A percentile compares a stretch with the other conserved stretches of the same genome.
Conservation (phyloP, 371 early-diverging fungal species). For the Lichtheimia ramosa region DNA sequence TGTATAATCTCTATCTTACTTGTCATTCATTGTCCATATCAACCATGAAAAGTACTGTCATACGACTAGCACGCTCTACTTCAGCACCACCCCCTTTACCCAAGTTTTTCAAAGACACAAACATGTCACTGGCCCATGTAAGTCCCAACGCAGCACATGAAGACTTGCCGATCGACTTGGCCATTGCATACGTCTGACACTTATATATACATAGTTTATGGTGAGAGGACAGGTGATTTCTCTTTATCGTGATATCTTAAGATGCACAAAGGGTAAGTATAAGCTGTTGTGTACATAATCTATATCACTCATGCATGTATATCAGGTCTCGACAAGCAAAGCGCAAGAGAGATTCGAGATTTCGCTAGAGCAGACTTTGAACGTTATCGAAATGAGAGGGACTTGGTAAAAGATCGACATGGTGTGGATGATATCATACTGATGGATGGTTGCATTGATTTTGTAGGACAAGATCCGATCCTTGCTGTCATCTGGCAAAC, state of each 20-base stretch:
- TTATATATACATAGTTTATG: conserved; percentile 47
- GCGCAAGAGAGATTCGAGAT: conserved; percentile 52
- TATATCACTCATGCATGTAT: neutral
- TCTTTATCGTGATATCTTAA: conserved; percentile 59
- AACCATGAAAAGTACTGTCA: neutral
- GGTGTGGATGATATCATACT: no score
- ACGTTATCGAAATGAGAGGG: conserved; percentile 54
- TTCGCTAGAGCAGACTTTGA: conserved; percentile 69
- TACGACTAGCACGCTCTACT: conserved; percentile 18
- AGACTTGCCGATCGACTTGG: neutral
- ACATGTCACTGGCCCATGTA: conserved; percentile 45
- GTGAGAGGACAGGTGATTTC: conserved; percentile 56
- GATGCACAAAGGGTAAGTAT: conserved; percentile 48
- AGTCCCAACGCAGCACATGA: neutral
- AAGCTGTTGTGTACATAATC: neutral
- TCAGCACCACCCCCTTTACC: conserved; percentile 36
- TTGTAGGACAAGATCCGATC: conserved; percentile 55
- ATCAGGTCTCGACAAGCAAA: conserved; percentile 44
- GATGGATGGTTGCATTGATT: neutral
- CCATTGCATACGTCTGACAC: no score
- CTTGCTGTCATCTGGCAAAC: conserved; percentile 56
- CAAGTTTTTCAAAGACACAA: conserved; percentile 36
- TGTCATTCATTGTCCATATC: no score
- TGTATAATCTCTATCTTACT: no score
- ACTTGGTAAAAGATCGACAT: conserved; percentile 38